Evolutionary conservation across 1,284 basidiomycete genomes (phyloP).

Genomic region (Ganoderma multipileum): DNA sequence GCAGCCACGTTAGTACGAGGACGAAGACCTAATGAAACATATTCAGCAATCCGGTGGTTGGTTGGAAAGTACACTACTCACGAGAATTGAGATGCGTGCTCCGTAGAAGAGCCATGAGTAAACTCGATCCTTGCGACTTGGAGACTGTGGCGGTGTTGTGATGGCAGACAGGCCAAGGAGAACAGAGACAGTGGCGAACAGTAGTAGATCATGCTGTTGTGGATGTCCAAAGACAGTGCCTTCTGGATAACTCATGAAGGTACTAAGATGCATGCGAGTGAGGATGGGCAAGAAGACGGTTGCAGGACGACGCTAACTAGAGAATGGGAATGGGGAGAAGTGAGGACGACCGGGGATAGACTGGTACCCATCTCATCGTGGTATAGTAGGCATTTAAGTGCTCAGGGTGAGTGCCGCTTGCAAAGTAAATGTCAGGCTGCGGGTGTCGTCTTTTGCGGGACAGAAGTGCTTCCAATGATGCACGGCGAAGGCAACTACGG

Average conservation of each 20-base stretch:
- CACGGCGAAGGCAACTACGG: too few species aligned
- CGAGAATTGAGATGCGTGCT: neutral
- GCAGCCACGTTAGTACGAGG: neutral
- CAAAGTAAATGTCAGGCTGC: too few species aligned
- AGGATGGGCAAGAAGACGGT: too few species aligned
- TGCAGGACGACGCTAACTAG: too few species aligned
- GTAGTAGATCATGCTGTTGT: neutral
- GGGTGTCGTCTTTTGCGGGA: too few species aligned
- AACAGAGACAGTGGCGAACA: neutral
- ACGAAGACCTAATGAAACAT: neutral
- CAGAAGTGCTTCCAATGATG: too few species aligned
- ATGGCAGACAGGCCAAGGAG: conserved; percentile 1
- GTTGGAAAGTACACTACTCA: neutral
- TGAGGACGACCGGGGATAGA: too few species aligned
- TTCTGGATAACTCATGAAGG: neutral
- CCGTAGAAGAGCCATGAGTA: conserved; percentile 6
- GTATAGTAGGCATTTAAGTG: too few species aligned
- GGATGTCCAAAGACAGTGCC: neutral
- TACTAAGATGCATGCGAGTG: too few species aligned
- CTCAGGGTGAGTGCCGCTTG: too few species aligned
- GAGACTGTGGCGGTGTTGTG: conserved; percentile 4
- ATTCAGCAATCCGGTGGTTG: neutral
- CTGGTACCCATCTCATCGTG: too few species aligned
- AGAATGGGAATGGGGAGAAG: too few species aligned
- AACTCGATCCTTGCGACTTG: neutral